Evolutionary conservation across 768 basidiomycete genomes (phyloP).

Genomic region (Fomitopsis serialis): DNA sequence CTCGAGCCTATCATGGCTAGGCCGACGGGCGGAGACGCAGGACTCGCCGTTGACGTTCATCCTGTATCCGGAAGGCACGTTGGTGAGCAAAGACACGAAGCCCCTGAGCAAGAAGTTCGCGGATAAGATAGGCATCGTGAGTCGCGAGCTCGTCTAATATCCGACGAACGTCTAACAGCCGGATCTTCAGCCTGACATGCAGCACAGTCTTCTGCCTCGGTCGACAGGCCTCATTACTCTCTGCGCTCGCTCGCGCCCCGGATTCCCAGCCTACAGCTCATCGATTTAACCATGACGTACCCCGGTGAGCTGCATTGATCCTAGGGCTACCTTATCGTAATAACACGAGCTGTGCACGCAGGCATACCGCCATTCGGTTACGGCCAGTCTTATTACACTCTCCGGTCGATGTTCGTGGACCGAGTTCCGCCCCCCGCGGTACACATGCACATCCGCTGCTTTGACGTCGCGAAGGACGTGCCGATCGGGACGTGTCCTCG

Average conservation of each 20-base stretch:
- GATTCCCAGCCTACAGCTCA: slow-evolving; percentile 67
- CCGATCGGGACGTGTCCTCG: slow-evolving; percentile 61
- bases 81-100: slow-evolving; percentile 81
- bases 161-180: not conserved
- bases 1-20: slow-evolving; percentile 61
- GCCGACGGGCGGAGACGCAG: slow-evolving; percentile 58
- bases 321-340: not conserved
- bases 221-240: slow-evolving; percentile 84
- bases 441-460: slow-evolving; percentile 83
- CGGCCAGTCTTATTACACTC: slow-evolving; percentile 85
- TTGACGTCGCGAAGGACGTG: slow-evolving; percentile 58
- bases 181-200: slow-evolving; percentile 61
- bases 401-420: slow-evolving; percentile 82
- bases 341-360: slow-evolving; percentile 21
- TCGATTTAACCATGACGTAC: slow-evolving; percentile 93
- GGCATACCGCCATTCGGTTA: slow-evolving; percentile 76
- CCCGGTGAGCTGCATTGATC: slow-evolving; percentile 49
- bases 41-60: slow-evolving; percentile 75
- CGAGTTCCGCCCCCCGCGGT: slow-evolving; percentile 78
- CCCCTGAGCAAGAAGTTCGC: slow-evolving; percentile 85
- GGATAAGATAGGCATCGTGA: slow-evolving; percentile 81
- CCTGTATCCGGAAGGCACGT: slow-evolving; percentile 94
- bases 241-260: slow-evolving; percentile 76
- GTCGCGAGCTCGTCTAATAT: slow-evolving; percentile 25
- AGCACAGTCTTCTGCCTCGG: slow-evolving; percentile 80